A percentile compares a stretch with the other conserved stretches of the same genome.
Evolutionary conservation across 1,284 basidiomycete species (phyloP).

Genomic region (Phellopilus nigrolimitatus): DNA sequence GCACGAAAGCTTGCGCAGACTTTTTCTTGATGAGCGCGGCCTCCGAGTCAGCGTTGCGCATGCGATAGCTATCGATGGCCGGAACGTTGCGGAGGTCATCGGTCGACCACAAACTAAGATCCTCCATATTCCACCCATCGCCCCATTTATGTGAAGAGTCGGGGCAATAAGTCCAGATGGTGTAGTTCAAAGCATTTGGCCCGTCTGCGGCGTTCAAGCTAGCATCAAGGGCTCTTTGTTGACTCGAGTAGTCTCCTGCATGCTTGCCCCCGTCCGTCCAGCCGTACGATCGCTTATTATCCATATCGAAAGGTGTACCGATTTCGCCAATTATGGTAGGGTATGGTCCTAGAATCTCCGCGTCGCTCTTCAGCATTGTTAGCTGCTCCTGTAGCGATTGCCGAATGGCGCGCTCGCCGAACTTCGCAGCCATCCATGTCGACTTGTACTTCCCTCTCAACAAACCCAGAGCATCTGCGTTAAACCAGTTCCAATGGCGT

Average conservation of each 20-base stretch:
- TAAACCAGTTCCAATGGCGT: conserved; percentile 94
- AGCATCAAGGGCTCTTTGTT: conserved; percentile 88
- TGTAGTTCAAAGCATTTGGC: conserved; percentile 75
- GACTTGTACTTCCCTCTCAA: conserved; percentile 83
- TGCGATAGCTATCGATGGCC: conserved; percentile 23
- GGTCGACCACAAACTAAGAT: conserved; percentile 82
- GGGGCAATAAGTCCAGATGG: conserved; percentile 89
- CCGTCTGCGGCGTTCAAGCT: conserved; percentile 90
- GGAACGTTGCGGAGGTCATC: conserved; percentile 57
- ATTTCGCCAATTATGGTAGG: conserved; percentile 96
- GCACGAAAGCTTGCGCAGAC: conserved; percentile 10
- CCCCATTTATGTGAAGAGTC: conserved; percentile 84
- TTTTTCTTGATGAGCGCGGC: conserved; percentile 17
- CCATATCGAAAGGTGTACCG: conserved; percentile 92
- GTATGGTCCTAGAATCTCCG: conserved; percentile 64
- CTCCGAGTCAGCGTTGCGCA: conserved; percentile 8
- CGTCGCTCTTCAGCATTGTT: conserved; percentile 72
- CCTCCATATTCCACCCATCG: conserved; percentile 96
- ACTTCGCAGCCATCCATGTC: conserved; percentile 60
- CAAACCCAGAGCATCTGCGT: conserved; percentile 91
- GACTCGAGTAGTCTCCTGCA: conserved; percentile 74
- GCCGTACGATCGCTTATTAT: conserved; percentile 79
- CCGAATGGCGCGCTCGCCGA: conserved; percentile 83
- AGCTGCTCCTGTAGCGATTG: conserved; percentile 83
- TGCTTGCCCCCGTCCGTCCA: conserved; percentile 72